Percentiles rank a stretch among this genome's conserved stretches.
Conservation (phyloP, 371 early-diverging fungal genomes). For the Mucor saturninus region DNA sequence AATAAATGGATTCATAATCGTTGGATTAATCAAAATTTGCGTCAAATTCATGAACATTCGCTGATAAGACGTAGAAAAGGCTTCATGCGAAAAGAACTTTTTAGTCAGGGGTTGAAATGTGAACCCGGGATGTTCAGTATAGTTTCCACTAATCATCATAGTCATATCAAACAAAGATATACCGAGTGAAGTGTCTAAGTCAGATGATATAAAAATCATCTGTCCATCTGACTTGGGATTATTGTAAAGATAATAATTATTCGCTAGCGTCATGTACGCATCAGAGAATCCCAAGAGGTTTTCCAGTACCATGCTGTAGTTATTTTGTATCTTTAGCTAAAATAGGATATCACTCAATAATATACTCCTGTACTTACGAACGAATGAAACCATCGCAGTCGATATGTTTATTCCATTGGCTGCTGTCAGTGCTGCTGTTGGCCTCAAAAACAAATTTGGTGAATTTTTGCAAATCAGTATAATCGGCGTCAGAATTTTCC, state of each 20-base stretch:
- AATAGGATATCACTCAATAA: neutral
- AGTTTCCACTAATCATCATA: conserved; percentile 30
- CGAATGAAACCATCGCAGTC: conserved; percentile 30
- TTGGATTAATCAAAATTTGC: conserved; percentile 15
- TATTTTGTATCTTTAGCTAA: neutral
- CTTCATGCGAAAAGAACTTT: conserved; percentile 6
- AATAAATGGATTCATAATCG: conserved; percentile 18
- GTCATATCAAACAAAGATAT: neutral
- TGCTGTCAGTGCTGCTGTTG: conserved; percentile 1
- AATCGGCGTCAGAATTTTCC: conserved; percentile 7
- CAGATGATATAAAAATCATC: conserved; percentile 34
- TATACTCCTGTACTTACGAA: neutral
- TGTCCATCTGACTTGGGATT: conserved; percentile 11
- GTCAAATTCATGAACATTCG: conserved; percentile 15
- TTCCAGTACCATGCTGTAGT: conserved; percentile 29
- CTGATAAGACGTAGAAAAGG: conserved; percentile 14
- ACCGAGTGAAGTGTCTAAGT: conserved; percentile 40
- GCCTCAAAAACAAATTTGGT: conserved; percentile 31
- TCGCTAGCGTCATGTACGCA: conserved; percentile 25
- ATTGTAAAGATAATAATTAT: conserved; percentile 40
- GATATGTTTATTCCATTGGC: conserved; percentile 38
- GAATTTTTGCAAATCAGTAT: conserved; percentile 25
- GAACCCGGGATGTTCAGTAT: conserved; percentile 33
- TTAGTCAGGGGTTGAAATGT: conserved; percentile 18
- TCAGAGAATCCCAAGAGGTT: conserved; percentile 37